Evolutionary conservation across 441 rosid species (phyloP).

Genomic region (Adansonia rubrostipa): DNA sequence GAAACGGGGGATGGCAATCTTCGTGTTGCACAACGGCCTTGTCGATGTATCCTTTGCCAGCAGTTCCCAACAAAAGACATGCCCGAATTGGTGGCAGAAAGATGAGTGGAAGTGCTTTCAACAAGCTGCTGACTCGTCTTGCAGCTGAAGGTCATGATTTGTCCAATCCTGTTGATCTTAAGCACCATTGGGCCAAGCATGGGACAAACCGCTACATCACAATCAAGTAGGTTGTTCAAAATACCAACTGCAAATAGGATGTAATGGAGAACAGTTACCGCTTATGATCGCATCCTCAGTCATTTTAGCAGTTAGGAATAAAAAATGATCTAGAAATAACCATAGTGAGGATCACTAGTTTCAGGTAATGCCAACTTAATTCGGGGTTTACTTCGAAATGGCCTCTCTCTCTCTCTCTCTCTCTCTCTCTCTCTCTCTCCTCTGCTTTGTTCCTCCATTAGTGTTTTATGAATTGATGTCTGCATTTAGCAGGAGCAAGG

Average conservation of each 20-base stretch:
- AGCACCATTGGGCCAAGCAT: conserved; percentile 92
- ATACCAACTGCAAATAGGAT: neutral
- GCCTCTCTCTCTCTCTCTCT: neutral
- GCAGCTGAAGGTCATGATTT: conserved; percentile 92
- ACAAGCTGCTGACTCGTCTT: conserved; percentile 89
- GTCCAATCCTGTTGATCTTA: conserved; percentile 72
- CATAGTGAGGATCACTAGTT: neutral
- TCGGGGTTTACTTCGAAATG: neutral
- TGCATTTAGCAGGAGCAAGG: neutral
- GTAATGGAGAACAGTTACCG: conserved; percentile 19
- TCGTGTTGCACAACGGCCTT: conserved; percentile 92
- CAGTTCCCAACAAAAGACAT: conserved; percentile 85
- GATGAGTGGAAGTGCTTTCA: conserved; percentile 97
- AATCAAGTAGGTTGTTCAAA: conserved; percentile 55
- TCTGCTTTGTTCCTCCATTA: neutral
- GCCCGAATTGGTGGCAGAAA: conserved; percentile 95
- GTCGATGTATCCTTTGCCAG: conserved; percentile 86
- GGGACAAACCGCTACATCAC: conserved; percentile 97
- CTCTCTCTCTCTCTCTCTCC: neutral
- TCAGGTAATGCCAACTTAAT: conserved; percentile 1
- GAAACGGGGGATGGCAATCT: conserved; percentile 98
- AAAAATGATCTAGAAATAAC: conserved; percentile 26
- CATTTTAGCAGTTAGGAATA: conserved; percentile 27
- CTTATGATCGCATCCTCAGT: conserved; percentile 26
- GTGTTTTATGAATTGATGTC: neutral